A percentile compares a stretch with the other conserved stretches of the same genome.
phyloP scores from a whole-genome alignment of 257 asterid species.

The Rauvolfia tetraphylla region DNA sequence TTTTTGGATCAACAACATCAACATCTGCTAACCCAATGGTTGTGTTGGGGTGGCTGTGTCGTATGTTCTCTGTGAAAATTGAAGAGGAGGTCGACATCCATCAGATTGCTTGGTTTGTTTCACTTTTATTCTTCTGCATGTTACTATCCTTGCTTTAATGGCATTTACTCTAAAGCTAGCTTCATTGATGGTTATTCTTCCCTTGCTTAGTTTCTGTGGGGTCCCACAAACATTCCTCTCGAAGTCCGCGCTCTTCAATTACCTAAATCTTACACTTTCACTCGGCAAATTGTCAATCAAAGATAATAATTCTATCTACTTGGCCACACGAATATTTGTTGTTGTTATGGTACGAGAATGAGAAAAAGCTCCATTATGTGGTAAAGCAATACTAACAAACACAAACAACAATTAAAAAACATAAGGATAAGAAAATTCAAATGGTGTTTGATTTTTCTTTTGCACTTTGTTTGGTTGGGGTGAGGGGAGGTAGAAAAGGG shows the following conservation, averaged over 20 bases:
- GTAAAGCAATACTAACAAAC: no score
- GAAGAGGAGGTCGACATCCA: neutral
- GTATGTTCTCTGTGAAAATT: conserved; percentile 1
- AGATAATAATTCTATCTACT: no score
- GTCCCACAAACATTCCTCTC: conserved; percentile 18
- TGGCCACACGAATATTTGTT: no score
- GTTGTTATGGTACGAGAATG: no score
- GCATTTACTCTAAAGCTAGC: neutral
- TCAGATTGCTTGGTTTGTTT: neutral
- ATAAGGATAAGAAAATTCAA: no score
- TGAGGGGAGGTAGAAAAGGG: no score
- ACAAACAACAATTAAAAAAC: no score
- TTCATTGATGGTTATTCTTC: neutral
- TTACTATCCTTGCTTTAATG: neutral
- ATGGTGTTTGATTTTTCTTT: no score
- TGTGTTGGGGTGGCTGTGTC: neutral
- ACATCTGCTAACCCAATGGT: neutral
- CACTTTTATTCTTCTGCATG: neutral
- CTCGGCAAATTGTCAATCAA: no score
- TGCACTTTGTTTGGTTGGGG: no score
- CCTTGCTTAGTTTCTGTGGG: neutral
- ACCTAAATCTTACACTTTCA: no score
- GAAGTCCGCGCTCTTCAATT: neutral
- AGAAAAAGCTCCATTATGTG: no score
- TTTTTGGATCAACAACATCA: neutral